Percentiles rank a stretch among this genome's conserved stretches.
Conservation (phyloP, 176 grass and related monocot genomes). For the Hordeum marinum region DNA sequence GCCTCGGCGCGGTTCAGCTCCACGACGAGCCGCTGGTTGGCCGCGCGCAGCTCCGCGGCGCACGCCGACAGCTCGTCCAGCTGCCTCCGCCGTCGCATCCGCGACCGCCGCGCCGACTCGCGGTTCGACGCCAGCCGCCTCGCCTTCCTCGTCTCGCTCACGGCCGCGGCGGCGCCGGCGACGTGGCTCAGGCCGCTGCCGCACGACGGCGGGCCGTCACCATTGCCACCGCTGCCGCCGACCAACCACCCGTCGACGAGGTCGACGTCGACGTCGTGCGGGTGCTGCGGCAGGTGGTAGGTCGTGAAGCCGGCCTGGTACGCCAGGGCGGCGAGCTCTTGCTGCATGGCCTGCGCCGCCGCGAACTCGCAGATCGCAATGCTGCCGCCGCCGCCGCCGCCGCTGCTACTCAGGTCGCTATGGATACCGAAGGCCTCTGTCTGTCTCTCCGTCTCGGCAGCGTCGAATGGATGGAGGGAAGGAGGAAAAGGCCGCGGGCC, state of each 20-base stretch:
- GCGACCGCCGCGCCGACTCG: slow-evolving; percentile 49
- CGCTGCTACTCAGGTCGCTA: too few relatives aligned
- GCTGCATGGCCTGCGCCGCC: slow-evolving; percentile 27
- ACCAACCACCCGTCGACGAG: neutral
- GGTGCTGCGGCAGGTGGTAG: slow-evolving; percentile 12
- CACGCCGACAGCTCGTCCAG: slow-evolving; percentile 37
- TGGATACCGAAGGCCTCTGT: neutral
- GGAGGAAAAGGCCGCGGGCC: neutral
- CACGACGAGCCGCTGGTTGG: slow-evolving; percentile 36
- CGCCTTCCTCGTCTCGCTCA: slow-evolving; percentile 30
- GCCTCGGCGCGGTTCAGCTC: slow-evolving; percentile 40
- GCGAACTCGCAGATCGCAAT: neutral
- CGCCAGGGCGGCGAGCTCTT: slow-evolving; percentile 5
- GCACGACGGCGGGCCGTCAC: neutral
- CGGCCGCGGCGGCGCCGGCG: neutral
- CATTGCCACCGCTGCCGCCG: neutral
- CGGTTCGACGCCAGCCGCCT: slow-evolving; percentile 54
- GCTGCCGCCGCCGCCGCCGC: neutral
- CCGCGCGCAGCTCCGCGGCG: slow-evolving; percentile 23
- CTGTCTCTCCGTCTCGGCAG: too few relatives aligned
- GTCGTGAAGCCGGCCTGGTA: neutral
- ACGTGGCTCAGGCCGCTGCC: neutral
- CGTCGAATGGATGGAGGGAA: neutral
- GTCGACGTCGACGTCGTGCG: neutral
- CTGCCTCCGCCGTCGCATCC: slow-evolving; percentile 32